Evolutionary conservation across 2,329 filamentous ascomycete species (phyloP).

Genomic region (Fusarium secorum): DNA sequence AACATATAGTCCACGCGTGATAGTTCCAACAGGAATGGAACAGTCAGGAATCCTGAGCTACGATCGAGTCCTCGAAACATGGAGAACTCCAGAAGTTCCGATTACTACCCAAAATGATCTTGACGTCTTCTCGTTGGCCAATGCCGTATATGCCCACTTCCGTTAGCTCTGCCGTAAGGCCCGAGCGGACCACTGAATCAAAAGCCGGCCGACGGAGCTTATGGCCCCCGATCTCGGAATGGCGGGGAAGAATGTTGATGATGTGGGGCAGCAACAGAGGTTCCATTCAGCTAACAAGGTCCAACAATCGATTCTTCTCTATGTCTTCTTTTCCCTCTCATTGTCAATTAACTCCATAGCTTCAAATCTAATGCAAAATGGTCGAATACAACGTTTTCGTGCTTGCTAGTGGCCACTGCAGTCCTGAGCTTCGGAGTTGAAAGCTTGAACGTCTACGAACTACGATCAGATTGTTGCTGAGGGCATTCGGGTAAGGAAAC

Average conservation of each 20-base stretch:
- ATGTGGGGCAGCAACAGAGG: constrained; percentile 37
- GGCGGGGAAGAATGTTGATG: constrained; percentile 41
- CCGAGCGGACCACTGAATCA: constrained; percentile 33
- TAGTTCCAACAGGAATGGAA: not conserved
- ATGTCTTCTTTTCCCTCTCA: not conserved
- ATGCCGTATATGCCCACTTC: constrained; percentile 17
- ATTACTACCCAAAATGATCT: constrained; percentile 32
- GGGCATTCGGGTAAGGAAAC: constrained; percentile 75
- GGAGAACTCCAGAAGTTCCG: not conserved
- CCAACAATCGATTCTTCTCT: constrained; percentile 7
- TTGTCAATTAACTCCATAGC: not conserved
- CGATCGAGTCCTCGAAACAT: not conserved
- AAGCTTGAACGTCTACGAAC: constrained; percentile 27
- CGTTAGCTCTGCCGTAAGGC: constrained; percentile 19
- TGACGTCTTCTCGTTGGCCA: constrained; percentile 31
- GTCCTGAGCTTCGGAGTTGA: constrained; percentile 67
- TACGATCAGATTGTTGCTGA: constrained; percentile 73
- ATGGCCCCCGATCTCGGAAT: constrained; percentile 50
- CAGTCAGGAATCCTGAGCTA: not conserved
- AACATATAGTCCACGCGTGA: not conserved
- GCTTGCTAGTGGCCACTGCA: constrained; percentile 84
- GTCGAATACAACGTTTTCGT: constrained; percentile 79
- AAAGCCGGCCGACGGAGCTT: constrained; percentile 27
- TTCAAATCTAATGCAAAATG: constrained; percentile 55
- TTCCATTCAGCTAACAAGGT: constrained; percentile 10